These are phyloP conservation scores for Asclepias syriaca DNA, from an alignment of 257 asterid genomes.

Conservation along the genomic window DNA sequence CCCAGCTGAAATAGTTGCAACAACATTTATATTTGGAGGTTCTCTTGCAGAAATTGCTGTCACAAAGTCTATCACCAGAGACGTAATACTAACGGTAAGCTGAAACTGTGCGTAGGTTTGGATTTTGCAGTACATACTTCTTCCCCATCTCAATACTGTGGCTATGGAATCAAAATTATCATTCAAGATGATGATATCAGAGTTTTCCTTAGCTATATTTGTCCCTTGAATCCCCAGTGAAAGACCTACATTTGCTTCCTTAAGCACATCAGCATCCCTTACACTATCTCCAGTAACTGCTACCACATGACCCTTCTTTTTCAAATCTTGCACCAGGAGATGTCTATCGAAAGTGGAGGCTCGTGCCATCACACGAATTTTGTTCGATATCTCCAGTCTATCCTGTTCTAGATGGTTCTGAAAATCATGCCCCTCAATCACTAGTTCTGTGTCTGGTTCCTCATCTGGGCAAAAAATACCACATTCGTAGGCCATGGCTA, in stretches of 20 bases:
- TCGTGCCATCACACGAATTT: conserved; percentile 58
- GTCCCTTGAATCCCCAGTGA: conserved; percentile 64
- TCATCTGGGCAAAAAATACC: too few relatives aligned
- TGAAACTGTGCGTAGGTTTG: conserved; percentile 74
- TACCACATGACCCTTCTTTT: conserved; percentile 58
- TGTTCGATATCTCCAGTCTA: too few relatives aligned
- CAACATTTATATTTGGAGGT: conserved; percentile 41
- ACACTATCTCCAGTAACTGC: conserved; percentile 65
- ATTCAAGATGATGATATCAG: conserved; percentile 62
- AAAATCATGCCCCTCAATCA: conserved; percentile 5
- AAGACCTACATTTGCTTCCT: conserved; percentile 64
- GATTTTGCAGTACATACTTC: conserved; percentile 61
- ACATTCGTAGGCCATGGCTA: too few relatives aligned
- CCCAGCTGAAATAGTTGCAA: conserved; percentile 72
- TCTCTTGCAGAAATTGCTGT: conserved; percentile 22
- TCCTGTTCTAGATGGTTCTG: too few relatives aligned
- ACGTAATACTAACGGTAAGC: conserved; percentile 59
- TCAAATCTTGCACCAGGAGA: conserved; percentile 48
- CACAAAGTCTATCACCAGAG: conserved; percentile 40
- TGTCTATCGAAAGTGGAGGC: conserved; percentile 54
- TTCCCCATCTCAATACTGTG: conserved; percentile 61
- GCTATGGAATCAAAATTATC: conserved; percentile 54
- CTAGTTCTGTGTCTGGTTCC: neutral
- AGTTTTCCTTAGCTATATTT: conserved; percentile 57
- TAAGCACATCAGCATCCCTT: conserved; percentile 52